A percentile compares a stretch with the other conserved stretches of the same genome.
Conservation (phyloP, 2,329 filamentous ascomycete species). For the Dothidotthia symphoricarpi region DNA sequence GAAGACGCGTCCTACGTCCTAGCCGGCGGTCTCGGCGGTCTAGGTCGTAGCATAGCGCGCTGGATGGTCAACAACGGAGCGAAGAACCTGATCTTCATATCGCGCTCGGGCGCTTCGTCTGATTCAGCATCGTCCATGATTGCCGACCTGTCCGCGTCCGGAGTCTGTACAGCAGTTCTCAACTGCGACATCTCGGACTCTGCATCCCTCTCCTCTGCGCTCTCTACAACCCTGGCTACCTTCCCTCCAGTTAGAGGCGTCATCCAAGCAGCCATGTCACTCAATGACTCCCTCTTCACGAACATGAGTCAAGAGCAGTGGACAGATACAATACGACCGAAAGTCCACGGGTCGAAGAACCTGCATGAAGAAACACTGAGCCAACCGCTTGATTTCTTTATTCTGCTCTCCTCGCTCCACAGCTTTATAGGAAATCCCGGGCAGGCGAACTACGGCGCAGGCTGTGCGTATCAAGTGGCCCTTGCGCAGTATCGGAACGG, state of each 20-base stretch:
- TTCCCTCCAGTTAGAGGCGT: constrained; percentile 15
- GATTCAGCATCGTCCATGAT: constrained; percentile 4
- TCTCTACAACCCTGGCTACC: neutral
- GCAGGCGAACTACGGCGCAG: constrained; percentile 24
- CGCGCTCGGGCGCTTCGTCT: constrained; percentile 10
- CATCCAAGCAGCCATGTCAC: constrained; percentile 18
- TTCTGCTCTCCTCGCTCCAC: constrained; percentile 19
- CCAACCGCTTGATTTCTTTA: constrained; percentile 24
- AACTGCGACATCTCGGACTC: constrained; percentile 12
- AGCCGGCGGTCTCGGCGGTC: constrained; percentile 21
- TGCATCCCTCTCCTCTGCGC: neutral
- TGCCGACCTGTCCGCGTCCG: constrained; percentile 1
- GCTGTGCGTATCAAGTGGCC: constrained; percentile 21
- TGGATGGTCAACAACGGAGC: constrained; percentile 12
- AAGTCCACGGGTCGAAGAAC: constrained; percentile 37
- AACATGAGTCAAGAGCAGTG: constrained; percentile 16
- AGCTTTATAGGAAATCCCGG: constrained; percentile 18
- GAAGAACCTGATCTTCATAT: constrained; percentile 15
- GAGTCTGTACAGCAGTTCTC: constrained; percentile 3
- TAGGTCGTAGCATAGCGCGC: constrained; percentile 17
- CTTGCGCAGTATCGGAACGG: constrained; percentile 15
- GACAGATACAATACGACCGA: constrained; percentile 14
- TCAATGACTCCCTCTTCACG: constrained; percentile 13
- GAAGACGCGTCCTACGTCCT: constrained; percentile 3
- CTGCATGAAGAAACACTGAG: constrained; percentile 15